Evolutionary conservation across 2,329 filamentous ascomycete genomes (phyloP).

Genomic region (Pestalotiopsis sp.): DNA sequence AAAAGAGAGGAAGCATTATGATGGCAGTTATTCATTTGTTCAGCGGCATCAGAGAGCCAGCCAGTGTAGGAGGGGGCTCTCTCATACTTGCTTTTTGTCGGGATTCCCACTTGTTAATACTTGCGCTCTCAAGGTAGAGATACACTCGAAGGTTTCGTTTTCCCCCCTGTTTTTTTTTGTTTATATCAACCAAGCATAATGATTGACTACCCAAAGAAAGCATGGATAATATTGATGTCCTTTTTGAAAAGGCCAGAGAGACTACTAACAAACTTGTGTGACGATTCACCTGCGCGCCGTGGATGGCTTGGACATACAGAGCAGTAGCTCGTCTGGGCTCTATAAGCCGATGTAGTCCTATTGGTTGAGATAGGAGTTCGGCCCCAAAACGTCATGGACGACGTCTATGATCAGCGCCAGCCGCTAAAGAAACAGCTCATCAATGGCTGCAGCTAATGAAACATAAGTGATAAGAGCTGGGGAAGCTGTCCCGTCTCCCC

Average conservation of each 20-base stretch:
- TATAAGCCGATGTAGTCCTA: background rate
- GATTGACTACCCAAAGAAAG: background rate
- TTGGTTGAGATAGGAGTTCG: background rate
- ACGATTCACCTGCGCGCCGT: too few species aligned
- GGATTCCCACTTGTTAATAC: conserved; percentile 10
- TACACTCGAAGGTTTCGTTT: conserved; percentile 1
- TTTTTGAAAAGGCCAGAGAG: too few species aligned
- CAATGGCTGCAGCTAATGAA: background rate
- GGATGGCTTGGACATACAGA: too few species aligned
- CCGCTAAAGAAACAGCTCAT: background rate
- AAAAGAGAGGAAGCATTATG: background rate
- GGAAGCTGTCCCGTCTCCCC: background rate
- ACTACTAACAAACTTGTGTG: too few species aligned
- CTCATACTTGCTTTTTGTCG: background rate
- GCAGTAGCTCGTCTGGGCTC: background rate
- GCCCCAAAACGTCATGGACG: background rate
- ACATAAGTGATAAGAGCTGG: background rate
- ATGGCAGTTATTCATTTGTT: conserved; percentile 1
- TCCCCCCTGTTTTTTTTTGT: background rate
- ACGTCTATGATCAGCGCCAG: background rate
- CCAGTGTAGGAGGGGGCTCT: conserved; percentile 5
- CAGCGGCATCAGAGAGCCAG: conserved; percentile 3
- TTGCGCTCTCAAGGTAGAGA: conserved; percentile 5
- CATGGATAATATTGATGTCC: background rate
- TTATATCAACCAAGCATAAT: background rate